phyloP scores from a whole-genome alignment of 352 stramenopile genomes.

The Aphanomyces astaci region DNA sequence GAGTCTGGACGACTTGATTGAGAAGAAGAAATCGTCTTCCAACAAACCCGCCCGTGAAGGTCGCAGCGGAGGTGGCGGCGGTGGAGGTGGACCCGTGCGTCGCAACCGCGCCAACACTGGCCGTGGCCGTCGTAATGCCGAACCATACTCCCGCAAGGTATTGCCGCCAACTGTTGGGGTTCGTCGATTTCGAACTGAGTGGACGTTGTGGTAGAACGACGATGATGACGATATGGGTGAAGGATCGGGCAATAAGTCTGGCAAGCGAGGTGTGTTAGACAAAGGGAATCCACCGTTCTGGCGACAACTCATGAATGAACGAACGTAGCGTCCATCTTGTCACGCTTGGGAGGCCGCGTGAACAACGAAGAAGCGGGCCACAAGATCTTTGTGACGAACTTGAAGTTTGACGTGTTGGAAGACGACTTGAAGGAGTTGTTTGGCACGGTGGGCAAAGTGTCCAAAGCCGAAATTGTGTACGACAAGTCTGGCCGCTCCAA shows the following conservation, averaged over 20 bases:
- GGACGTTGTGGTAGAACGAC: constrained; percentile 7
- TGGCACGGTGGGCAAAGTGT: constrained; percentile 62
- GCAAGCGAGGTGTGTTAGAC: constrained; percentile 7
- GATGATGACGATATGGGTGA: constrained; percentile 18
- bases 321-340: constrained; percentile 47
- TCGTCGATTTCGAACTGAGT: neutral
- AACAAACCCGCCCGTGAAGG: constrained; percentile 43
- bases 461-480: constrained; percentile 75
- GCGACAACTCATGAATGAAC: neutral
- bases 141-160: constrained; percentile 48
- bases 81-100: constrained; percentile 44
- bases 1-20: constrained; percentile 77
- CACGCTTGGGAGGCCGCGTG: constrained; percentile 45
- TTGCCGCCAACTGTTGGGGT: neutral
- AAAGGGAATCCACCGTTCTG: neutral
- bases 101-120: constrained; percentile 34
- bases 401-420: constrained; percentile 78
- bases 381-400: constrained; percentile 78
- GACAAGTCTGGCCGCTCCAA: constrained; percentile 76
- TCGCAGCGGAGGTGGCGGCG: constrained; percentile 8
- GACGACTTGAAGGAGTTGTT: constrained; percentile 78
- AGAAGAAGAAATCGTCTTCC: constrained; percentile 46
- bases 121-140: constrained; percentile 34
- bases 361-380: constrained; percentile 34
- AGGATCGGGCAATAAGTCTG: constrained; percentile 8